phyloP scores from a whole-genome alignment of 1,284 basidiomycete species.

The Ganoderma leucocontextum region DNA sequence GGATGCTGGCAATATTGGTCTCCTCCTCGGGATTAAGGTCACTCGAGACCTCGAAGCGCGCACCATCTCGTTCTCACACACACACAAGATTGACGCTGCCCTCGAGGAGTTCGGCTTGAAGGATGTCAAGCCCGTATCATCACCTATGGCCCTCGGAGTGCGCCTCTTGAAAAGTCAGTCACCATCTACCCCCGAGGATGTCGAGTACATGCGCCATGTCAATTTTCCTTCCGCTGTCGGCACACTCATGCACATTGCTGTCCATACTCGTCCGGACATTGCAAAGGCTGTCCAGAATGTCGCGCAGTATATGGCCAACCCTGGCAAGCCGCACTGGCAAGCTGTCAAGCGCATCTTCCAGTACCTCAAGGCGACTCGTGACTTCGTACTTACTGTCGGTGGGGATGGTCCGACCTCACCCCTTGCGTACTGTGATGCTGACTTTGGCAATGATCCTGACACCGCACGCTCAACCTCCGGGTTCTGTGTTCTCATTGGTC shows the following conservation, averaged over 20 bases:
- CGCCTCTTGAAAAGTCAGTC: background rate
- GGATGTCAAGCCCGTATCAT: slow-evolving; percentile 14
- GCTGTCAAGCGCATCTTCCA: slow-evolving; percentile 33
- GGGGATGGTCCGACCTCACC: background rate
- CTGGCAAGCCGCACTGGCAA: slow-evolving; percentile 31
- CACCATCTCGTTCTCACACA: slow-evolving; percentile 22
- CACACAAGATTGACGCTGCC: slow-evolving; percentile 18
- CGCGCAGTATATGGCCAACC: slow-evolving; percentile 23
- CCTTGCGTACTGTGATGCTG: slow-evolving; percentile 48
- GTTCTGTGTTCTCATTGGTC: slow-evolving; percentile 23
- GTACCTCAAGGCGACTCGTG: slow-evolving; percentile 35
- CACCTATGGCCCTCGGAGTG: slow-evolving; percentile 10
- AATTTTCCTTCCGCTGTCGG: too few species aligned
- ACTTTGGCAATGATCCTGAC: slow-evolving; percentile 34
- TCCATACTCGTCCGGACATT: too few species aligned
- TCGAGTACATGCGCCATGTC: background rate
- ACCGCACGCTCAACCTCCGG: slow-evolving; percentile 10
- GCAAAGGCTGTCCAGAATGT: slow-evolving; percentile 3
- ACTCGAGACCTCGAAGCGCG: slow-evolving; percentile 22
- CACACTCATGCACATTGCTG: too few species aligned
- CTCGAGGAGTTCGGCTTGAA: slow-evolving; percentile 16
- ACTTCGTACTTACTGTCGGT: slow-evolving; percentile 20
- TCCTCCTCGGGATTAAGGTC: slow-evolving; percentile 37
- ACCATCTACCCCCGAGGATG: slow-evolving; percentile 19
- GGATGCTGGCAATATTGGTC: slow-evolving; percentile 7